Percentiles rank a stretch among this genome's conserved stretches.
These are phyloP conservation scores for Cryomyces minteri DNA, from an alignment of 495 filamentous ascomycete species.

Conservation along the genomic window DNA sequence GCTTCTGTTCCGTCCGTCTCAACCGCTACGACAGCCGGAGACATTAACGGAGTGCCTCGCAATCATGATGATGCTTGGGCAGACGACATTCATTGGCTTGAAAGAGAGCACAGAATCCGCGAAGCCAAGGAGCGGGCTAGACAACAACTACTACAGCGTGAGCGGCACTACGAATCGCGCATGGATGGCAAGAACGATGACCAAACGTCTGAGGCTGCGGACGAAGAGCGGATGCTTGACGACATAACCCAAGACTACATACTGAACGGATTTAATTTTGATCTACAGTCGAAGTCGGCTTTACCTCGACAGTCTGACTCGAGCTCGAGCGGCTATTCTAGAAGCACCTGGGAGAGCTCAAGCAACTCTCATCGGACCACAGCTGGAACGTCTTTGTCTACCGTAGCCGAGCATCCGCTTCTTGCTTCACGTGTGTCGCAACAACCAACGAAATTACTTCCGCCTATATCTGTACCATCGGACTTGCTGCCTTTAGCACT, in stretches of 20 bases:
- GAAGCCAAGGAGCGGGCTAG: constrained; percentile 9
- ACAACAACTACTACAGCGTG: constrained; percentile 7
- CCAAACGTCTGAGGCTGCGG: constrained; percentile 41
- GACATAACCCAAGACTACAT: constrained; percentile 80
- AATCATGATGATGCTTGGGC: constrained; percentile 24
- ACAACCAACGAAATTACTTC: not conserved
- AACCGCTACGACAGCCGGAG: not conserved
- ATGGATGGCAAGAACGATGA: constrained; percentile 13
- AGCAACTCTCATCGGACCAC: constrained; percentile 61
- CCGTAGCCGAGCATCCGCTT: constrained; percentile 46
- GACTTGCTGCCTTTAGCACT: too few species aligned
- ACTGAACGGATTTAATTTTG: constrained; percentile 77
- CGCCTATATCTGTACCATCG: too few species aligned
- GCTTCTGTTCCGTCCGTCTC: not conserved
- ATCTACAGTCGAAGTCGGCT: constrained; percentile 48
- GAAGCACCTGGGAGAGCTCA: constrained; percentile 77
- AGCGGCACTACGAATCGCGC: not conserved
- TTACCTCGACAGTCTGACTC: constrained; percentile 80
- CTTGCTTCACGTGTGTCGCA: not conserved
- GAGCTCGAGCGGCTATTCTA: constrained; percentile 39
- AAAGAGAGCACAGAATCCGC: constrained; percentile 25
- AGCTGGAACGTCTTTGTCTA: constrained; percentile 50
- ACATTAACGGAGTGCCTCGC: not conserved
- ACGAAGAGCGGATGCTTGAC: constrained; percentile 81
- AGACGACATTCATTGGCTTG: constrained; percentile 35